These are phyloP conservation scores for Lecanicillium sp. DNA, from an alignment of 2,329 filamentous ascomycete genomes.

Conservation along the genomic window DNA sequence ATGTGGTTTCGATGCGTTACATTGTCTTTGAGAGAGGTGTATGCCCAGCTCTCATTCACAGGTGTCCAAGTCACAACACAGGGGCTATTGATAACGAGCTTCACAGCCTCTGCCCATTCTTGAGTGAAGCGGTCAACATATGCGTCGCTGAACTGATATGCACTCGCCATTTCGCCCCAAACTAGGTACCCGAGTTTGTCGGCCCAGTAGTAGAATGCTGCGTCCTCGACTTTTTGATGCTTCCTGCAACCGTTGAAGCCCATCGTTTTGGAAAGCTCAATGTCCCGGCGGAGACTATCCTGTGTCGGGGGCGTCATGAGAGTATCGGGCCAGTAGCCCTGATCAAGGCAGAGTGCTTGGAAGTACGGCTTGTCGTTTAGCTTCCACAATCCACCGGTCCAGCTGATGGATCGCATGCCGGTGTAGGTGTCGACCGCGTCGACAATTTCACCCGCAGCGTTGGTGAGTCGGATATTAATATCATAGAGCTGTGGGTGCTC, in stretches of 20 bases:
- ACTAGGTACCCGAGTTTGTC: conserved; percentile 53
- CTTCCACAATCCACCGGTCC: conserved; percentile 51
- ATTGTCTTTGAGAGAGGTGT: conserved; percentile 47
- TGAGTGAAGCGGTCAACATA: conserved; percentile 52
- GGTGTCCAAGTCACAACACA: conserved; percentile 59
- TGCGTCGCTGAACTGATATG: conserved; percentile 51
- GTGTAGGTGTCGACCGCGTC: conserved; percentile 53
- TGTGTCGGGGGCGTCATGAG: conserved; percentile 49
- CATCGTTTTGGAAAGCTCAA: conserved; percentile 49
- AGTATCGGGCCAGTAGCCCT: conserved; percentile 55
- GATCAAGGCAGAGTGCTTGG: conserved; percentile 51
- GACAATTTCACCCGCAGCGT: conserved; percentile 28
- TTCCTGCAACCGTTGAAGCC: conserved; percentile 58
- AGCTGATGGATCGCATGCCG: conserved; percentile 52
- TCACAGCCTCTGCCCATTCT: conserved; percentile 57
- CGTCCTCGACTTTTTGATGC: conserved; percentile 57
- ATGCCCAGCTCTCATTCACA: conserved; percentile 57
- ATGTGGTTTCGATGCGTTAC: conserved; percentile 56
- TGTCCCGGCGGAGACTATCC: conserved; percentile 39
- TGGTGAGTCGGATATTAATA: conserved; percentile 42
- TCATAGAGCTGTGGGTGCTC: conserved; percentile 50
- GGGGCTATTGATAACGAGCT: conserved; percentile 57
- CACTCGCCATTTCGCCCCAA: conserved; percentile 58
- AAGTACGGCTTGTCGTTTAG: conserved; percentile 52
- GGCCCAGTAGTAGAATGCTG: conserved; percentile 52